These are phyloP conservation scores for Hibiscus syriacus DNA, from an alignment of 345 rosid species.

Conservation along the genomic window DNA sequence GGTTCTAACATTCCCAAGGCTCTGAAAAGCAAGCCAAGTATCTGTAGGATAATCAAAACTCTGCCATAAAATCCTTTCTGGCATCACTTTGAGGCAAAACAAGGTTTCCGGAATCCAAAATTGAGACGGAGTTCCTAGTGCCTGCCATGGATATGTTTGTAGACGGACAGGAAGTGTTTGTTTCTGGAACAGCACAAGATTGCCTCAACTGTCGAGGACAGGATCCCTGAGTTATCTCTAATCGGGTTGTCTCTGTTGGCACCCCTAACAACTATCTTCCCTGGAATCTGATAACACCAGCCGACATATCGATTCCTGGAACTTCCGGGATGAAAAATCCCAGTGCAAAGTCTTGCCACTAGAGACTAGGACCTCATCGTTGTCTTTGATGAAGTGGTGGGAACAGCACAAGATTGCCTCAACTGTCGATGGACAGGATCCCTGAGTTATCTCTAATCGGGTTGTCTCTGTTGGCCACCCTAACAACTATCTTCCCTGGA, in stretches of 20 bases:
- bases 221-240: conserved; percentile 33
- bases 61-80: conserved; percentile 40
- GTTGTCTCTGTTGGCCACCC: too few species aligned
- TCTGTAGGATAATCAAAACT: conserved; percentile 66
- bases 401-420: too few species aligned
- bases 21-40: conserved; percentile 55
- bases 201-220: conserved; percentile 30
- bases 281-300: conserved; percentile 50
- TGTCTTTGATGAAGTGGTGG: conserved; percentile 32
- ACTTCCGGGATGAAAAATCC: conserved; percentile 44
- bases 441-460: too few species aligned
- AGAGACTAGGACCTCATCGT: conserved; percentile 39
- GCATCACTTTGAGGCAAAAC: conserved; percentile 28
- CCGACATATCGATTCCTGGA: conserved; percentile 52
- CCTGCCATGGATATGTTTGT: conserved; percentile 24
- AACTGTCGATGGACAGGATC: too few species aligned
- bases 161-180: conserved; percentile 39
- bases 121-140: conserved; percentile 22
- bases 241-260: conserved; percentile 63
- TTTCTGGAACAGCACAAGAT: conserved; percentile 27
- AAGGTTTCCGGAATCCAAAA: conserved; percentile 61
- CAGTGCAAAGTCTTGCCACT: conserved; percentile 26
- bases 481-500: too few species aligned
- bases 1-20: conserved; percentile 38
- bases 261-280: conserved; percentile 56